Percentiles rank a stretch among this genome's conserved stretches.
phyloP scores from a whole-genome alignment of 768 basidiomycete species.

The Phaffia tasmanica region DNA sequence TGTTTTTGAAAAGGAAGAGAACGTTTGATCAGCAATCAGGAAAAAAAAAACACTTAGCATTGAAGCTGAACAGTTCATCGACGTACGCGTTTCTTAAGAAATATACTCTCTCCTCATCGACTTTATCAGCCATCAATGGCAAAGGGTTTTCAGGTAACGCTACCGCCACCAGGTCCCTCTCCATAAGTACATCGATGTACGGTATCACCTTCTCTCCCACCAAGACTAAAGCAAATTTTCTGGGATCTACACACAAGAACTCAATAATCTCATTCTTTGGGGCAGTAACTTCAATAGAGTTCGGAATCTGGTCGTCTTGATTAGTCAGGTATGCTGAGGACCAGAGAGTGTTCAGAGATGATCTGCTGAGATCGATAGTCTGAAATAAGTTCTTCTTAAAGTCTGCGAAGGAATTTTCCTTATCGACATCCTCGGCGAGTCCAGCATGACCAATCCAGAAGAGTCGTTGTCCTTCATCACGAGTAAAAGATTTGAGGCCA shows the following conservation, averaged over 20 bases:
- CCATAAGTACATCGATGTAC: slow-evolving; percentile 52
- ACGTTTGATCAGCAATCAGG: not conserved
- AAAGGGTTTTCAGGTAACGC: slow-evolving; percentile 47
- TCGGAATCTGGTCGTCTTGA: not conserved
- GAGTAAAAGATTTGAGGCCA: not conserved
- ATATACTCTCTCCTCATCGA: slow-evolving; percentile 48
- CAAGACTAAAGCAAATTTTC: slow-evolving; percentile 32
- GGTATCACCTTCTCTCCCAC: slow-evolving; percentile 31
- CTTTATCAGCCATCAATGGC: slow-evolving; percentile 40
- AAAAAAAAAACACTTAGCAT: not conserved
- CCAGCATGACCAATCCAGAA: slow-evolving; percentile 17
- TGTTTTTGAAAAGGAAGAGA: not conserved
- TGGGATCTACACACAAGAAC: slow-evolving; percentile 28
- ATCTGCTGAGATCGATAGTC: not conserved
- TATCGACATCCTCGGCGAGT: not conserved
- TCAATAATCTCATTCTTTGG: not conserved
- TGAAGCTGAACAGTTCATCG: too few species aligned
- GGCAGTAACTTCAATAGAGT: not conserved
- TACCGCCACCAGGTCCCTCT: slow-evolving; percentile 60
- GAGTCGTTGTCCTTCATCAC: not conserved
- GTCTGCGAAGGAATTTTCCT: not conserved
- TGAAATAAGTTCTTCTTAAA: not conserved
- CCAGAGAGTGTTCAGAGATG: not conserved
- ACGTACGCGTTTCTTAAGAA: slow-evolving; percentile 46
- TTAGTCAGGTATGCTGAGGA: not conserved